These are phyloP conservation scores for Penicillium sp. DNA, from an alignment of 2,329 filamentous ascomycete species.

Conservation along the genomic window DNA sequence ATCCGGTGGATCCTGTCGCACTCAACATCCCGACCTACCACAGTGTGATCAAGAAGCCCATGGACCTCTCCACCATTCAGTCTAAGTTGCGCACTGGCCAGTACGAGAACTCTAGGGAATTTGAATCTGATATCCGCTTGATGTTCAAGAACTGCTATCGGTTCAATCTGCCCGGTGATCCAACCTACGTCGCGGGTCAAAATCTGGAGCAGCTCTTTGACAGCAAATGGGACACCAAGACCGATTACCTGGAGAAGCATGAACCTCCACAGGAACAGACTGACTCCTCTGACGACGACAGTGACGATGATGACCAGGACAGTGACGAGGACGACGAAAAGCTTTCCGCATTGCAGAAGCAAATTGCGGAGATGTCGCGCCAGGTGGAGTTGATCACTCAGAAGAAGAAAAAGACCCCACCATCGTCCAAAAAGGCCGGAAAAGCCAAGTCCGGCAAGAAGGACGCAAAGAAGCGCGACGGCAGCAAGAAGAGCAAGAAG, in stretches of 20 bases:
- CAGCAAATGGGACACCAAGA: slow-evolving; percentile 68
- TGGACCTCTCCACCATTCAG: slow-evolving; percentile 82
- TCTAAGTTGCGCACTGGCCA: slow-evolving; percentile 70
- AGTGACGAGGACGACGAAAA: slow-evolving; percentile 59
- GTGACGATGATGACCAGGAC: slow-evolving; percentile 65
- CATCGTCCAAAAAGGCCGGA: slow-evolving; percentile 27
- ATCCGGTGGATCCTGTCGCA: slow-evolving; percentile 86
- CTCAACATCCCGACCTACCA: slow-evolving; percentile 91
- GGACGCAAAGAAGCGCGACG: slow-evolving; percentile 40
- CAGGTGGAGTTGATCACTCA: slow-evolving; percentile 52
- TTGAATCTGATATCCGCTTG: slow-evolving; percentile 73
- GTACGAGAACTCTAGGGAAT: slow-evolving; percentile 76
- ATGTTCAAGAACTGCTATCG: slow-evolving; percentile 87
- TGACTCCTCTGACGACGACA: slow-evolving; percentile 60
- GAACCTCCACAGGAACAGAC: slow-evolving; percentile 61
- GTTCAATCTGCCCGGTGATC: slow-evolving; percentile 78
- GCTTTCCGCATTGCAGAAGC: slow-evolving; percentile 60
- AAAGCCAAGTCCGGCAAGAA: slow-evolving; percentile 42
- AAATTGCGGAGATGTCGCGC: slow-evolving; percentile 68
- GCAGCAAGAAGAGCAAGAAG: slow-evolving; percentile 53
- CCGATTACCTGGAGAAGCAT: slow-evolving; percentile 72
- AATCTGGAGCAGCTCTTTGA: slow-evolving; percentile 71
- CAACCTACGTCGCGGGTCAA: slow-evolving; percentile 66
- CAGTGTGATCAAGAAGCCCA: slow-evolving; percentile 90
- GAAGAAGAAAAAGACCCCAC: slow-evolving; percentile 57